Percentiles rank a stretch among this genome's conserved stretches.
These are phyloP conservation scores for Dictyostelium citrinum DNA, from an alignment of 78 protist genomes.

Conservation along the genomic window DNA sequence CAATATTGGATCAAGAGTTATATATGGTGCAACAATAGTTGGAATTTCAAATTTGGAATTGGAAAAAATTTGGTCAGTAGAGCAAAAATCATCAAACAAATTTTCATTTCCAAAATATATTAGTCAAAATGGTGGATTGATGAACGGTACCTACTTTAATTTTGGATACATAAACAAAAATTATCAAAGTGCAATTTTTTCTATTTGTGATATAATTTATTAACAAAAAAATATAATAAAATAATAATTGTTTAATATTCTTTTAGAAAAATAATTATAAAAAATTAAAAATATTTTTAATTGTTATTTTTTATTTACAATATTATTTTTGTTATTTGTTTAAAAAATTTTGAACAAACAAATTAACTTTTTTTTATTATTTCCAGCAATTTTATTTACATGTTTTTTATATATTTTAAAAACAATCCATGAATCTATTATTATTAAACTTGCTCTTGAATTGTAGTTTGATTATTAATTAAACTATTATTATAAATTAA, in stretches of 20 bases:
- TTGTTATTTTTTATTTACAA: not conserved
- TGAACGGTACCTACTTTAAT: not conserved
- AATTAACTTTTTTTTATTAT: too few relatives aligned
- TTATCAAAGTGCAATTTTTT: not conserved
- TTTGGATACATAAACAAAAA: not conserved
- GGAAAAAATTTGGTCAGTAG: not conserved
- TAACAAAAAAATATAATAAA: not conserved
- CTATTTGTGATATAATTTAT: not conserved
- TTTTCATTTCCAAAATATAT: not conserved
- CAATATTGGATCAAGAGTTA: not conserved
- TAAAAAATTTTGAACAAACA: not conserved
- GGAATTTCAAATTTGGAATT: not conserved
- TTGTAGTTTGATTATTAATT: not conserved
- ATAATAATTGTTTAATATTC: too few relatives aligned
- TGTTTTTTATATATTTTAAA: not conserved
- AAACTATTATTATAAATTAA: not conserved
- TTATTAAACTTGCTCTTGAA: not conserved
- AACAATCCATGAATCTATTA: not conserved
- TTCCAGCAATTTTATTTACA: not conserved
- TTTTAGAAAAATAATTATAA: too few relatives aligned
- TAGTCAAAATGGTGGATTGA: not conserved
- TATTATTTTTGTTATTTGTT: not conserved
- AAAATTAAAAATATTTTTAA: not conserved
- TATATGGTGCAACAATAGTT: not conserved
- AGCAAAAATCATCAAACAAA: not conserved